These are phyloP conservation scores for Tricharina praecox DNA, from an alignment of 495 filamentous ascomycete genomes.

Conservation along the genomic window DNA sequence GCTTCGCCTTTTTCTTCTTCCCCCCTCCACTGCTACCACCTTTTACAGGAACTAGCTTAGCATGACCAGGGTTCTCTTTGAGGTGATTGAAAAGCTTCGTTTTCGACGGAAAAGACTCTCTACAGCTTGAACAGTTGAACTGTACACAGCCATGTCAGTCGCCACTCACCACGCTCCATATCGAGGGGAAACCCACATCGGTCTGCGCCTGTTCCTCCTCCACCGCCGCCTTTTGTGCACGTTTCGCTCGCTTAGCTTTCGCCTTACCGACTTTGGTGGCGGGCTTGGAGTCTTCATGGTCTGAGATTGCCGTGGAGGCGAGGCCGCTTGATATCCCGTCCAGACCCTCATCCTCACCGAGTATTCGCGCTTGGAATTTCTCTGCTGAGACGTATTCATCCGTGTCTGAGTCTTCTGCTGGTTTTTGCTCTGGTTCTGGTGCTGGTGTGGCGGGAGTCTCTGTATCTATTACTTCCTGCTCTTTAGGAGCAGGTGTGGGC, in stretches of 20 bases:
- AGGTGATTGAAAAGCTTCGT: conserved; percentile 61
- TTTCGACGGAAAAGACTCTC: conserved; percentile 44
- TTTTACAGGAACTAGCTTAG: conserved; percentile 31
- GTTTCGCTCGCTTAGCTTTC: conserved; percentile 72
- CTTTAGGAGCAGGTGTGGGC: no score
- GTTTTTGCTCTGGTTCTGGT: neutral
- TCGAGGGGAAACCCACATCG: conserved; percentile 1
- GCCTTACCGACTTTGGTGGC: conserved; percentile 57
- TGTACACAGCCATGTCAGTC: neutral
- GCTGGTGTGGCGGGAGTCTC: neutral
- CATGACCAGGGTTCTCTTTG: conserved; percentile 41
- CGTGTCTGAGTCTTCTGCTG: conserved; percentile 5
- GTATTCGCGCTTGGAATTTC: conserved; percentile 12
- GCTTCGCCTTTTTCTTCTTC: conserved; percentile 21
- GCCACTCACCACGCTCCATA: conserved; percentile 22
- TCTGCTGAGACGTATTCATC: conserved; percentile 12
- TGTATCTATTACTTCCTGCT: neutral
- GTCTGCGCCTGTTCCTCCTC: conserved; percentile 15
- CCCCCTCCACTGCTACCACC: conserved; percentile 25
- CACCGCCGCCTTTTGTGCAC: conserved; percentile 44
- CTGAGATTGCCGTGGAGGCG: conserved; percentile 7
- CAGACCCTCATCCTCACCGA: conserved; percentile 7
- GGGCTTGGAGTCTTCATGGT: conserved; percentile 8
- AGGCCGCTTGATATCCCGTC: conserved; percentile 1
- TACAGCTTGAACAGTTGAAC: conserved; percentile 42